Evolutionary conservation across 2,329 filamentous ascomycete species (phyloP).

Genomic region (Sporothrix mexicana): DNA sequence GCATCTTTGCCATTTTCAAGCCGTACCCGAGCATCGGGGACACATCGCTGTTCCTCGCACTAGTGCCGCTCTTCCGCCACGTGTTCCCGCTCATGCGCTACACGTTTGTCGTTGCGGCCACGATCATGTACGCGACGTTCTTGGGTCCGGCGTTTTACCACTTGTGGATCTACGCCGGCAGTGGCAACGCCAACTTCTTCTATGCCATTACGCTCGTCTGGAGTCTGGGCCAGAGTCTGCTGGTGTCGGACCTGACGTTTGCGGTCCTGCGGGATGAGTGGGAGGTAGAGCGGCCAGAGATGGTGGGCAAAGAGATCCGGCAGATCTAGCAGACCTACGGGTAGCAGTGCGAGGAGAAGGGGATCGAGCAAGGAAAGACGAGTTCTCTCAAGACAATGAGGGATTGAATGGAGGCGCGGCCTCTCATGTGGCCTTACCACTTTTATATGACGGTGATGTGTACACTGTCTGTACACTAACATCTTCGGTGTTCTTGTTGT

Average conservation of each 20-base stretch:
- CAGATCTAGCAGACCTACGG: conserved; percentile 64
- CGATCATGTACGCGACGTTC: conserved; percentile 84
- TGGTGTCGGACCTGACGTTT: conserved; percentile 87
- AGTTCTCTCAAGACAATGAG: neutral
- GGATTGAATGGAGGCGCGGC: neutral
- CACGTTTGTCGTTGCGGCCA: conserved; percentile 82
- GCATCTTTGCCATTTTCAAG: conserved; percentile 94
- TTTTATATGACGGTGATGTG: neutral
- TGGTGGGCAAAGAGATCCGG: conserved; percentile 84
- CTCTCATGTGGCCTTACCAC: neutral
- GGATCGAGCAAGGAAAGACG: neutral
- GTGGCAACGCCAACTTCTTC: conserved; percentile 98
- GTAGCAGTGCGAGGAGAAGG: neutral
- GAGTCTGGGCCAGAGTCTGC: conserved; percentile 85
- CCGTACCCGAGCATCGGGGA: conserved; percentile 95
- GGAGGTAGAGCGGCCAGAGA: conserved; percentile 89
- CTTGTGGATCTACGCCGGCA: conserved; percentile 97
- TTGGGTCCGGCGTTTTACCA: conserved; percentile 95
- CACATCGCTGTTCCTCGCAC: conserved; percentile 80
- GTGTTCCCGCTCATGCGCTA: conserved; percentile 93
- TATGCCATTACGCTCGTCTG: conserved; percentile 99
- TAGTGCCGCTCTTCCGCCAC: conserved; percentile 87
- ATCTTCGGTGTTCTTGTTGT: neutral
- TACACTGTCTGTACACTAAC: neutral
- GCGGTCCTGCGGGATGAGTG: conserved; percentile 90